Percentiles rank a stretch among this genome's conserved stretches.
Conservation (phyloP, 306 rosid species). For the Dalbergia oliveri region DNA sequence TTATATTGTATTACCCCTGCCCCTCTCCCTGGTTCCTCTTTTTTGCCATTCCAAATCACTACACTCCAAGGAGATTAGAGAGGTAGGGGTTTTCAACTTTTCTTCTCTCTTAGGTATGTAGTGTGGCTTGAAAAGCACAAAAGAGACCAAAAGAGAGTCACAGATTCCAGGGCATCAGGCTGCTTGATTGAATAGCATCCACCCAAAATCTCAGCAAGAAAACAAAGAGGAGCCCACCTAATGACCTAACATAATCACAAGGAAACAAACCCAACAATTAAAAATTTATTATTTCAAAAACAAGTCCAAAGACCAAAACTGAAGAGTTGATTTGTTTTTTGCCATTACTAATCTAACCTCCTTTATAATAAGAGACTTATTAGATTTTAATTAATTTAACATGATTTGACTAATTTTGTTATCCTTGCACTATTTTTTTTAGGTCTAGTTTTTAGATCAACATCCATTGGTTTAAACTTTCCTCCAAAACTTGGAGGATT, state of each 20-base stretch:
- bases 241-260: conserved; percentile 60
- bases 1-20: neutral
- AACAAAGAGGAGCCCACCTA: conserved; percentile 79
- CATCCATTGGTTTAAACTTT: no score
- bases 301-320: conserved; percentile 27
- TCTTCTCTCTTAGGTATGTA: conserved; percentile 14
- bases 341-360: neutral
- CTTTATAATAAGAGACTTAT: no score
- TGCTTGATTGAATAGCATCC: conserved; percentile 52
- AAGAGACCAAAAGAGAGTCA: conserved; percentile 60
- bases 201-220: conserved; percentile 66
- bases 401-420: no score
- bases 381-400: no score
- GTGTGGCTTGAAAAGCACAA: conserved; percentile 58
- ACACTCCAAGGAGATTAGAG: conserved; percentile 35
- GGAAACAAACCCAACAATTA: conserved; percentile 44
- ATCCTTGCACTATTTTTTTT: no score
- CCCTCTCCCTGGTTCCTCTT: neutral
- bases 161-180: conserved; percentile 60
- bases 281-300: conserved; percentile 4
- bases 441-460: no score
- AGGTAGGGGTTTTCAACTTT: conserved; percentile 37
- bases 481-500: no score
- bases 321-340: neutral
- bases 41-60: conserved; percentile 40